phyloP scores from a whole-genome alignment of 371 early-diverging fungal species.

The Cokeromyces recurvatus region DNA sequence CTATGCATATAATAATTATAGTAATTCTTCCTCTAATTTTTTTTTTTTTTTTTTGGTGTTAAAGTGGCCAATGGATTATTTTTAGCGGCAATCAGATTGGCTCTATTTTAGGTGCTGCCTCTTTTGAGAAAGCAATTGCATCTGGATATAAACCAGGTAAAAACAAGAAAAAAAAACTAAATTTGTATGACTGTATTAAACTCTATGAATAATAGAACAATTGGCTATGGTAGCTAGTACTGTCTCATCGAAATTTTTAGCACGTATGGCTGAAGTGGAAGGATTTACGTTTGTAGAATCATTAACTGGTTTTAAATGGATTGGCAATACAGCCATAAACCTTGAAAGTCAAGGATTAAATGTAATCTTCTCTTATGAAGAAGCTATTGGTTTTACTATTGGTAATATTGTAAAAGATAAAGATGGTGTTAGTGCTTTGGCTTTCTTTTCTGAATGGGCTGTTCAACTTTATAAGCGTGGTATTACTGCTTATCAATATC shows the following conservation, averaged over 20 bases:
- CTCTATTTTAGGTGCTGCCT: conserved; percentile 72
- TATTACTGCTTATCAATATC: conserved; percentile 55
- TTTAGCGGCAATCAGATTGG: conserved; percentile 95
- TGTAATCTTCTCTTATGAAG: conserved; percentile 87
- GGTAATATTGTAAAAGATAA: conserved; percentile 78
- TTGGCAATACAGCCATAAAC: conserved; percentile 79
- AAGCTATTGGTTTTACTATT: conserved; percentile 90
- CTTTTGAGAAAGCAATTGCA: conserved; percentile 57
- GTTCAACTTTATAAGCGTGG: conserved; percentile 63
- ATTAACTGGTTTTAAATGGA: conserved; percentile 96
- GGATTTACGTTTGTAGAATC: conserved; percentile 87
- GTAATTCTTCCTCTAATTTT: no score
- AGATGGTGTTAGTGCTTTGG: conserved; percentile 84
- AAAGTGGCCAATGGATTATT: conserved; percentile 69
- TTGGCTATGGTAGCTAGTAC: conserved; percentile 86
- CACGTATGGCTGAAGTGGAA: conserved; percentile 68
- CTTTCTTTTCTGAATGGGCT: conserved; percentile 78
- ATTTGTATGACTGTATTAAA: no score
- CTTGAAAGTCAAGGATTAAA: conserved; percentile 55
- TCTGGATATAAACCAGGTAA: conserved; percentile 49
- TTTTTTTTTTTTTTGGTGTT: no score
- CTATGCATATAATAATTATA: no score
- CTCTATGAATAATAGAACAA: conserved; percentile 45
- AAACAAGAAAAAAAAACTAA: not conserved
- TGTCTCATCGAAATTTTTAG: conserved; percentile 86